Base-by-base conservation (phyloP, 1,139 yeast species). In the Sugiyamaella paludigena region DNA sequence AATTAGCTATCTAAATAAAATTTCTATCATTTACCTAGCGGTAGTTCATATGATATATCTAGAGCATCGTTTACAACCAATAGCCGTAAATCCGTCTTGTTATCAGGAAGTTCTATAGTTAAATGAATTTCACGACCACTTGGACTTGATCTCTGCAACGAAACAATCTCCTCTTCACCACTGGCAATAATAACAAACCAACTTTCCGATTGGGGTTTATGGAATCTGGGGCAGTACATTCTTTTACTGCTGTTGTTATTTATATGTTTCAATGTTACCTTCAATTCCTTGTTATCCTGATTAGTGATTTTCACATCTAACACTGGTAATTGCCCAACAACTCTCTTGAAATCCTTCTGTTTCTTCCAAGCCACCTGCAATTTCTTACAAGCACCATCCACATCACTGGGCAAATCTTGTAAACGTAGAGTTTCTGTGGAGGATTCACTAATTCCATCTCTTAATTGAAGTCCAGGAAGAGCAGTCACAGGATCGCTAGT, bases 181-280 rank as follows among this genome's bases (percentile, higher is more conserved):
- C 80, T 76, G 10, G 80, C 77, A 7, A 84, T 68, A 44, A 91
- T 78, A 8, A 84, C 77, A 66, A 92, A 87, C 98, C 98, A 94
- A 0, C 95, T 81, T 65, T 92, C 98, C 60, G 91, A 84, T 68
- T 94, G 99, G 1, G 84, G 75, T 66, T 92, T 91, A 41, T 96
- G 96, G 70, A 87, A 92, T 58, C 79, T 80, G 2, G 95, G 94
- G 24, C 43, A 30, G 34, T 49, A 44, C 37, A 49, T 37, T 16
- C 40, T 48, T 31, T 42, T 36, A 11, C 40, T 29, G 10, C 40
- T 43, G 29, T 34, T 30, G 4, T 26, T 33, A 24, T 33, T 34
- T n/a, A 19, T 36, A 36, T 47, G 49, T 31, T 11, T 30, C 30
- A 41, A 36, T 5, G 30, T 30, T 29, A 42, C 33, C 29, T 19